Evolutionary conservation across 2,329 filamentous ascomycete genomes (phyloP), one percentile per base, ranked within the genome.

Genomic region (Pseudonectria buxi): DNA sequence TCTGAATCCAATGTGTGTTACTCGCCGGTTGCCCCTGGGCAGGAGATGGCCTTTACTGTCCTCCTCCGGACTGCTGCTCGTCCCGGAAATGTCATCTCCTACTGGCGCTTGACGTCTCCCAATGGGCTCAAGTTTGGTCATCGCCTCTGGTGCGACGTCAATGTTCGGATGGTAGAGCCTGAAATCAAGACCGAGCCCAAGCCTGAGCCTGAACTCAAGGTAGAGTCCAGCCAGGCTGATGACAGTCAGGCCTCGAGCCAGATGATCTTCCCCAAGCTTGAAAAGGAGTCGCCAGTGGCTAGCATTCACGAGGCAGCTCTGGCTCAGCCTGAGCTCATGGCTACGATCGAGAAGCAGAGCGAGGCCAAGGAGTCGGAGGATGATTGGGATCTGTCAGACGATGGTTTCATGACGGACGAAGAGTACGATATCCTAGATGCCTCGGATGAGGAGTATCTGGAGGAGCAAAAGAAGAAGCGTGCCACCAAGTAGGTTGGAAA

Each of bases 381-480:
- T 32, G 80, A 81, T 30, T 78, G 74, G 69, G 71, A 77, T 27
- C 67, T 63, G n/a, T 74, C 72, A 1, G 77, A 80, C 10, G 78
- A 84, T 41, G 85, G 82, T 10, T 95, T 95, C 71, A 66, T 94
- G 70, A 96, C 92, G 1, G 92, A 98, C 46, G 92, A 96, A 61
- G 92, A 98, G 65, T 98, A 96, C 60, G 92, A 98, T 54, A 89
- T 96, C 47, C 78, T 96, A 30, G 88, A 95, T 65, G 90, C 88
- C 28, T 94, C 86, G 40, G 90, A 96, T 49, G 86, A 94, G 60
- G 90, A 96, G 58, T 83, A 75, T 47, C 59, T 78, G 33, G 71
- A 72, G 43, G 76, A 76, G 51, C 68, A 73, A 55, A 62, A 68
- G 50, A 64, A 62, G 51, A 63, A 58, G 51, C 43, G 55, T 37